Evolutionary conservation across 148 eudicot genomes (phyloP).

Genomic region (Nyssa sinensis): DNA sequence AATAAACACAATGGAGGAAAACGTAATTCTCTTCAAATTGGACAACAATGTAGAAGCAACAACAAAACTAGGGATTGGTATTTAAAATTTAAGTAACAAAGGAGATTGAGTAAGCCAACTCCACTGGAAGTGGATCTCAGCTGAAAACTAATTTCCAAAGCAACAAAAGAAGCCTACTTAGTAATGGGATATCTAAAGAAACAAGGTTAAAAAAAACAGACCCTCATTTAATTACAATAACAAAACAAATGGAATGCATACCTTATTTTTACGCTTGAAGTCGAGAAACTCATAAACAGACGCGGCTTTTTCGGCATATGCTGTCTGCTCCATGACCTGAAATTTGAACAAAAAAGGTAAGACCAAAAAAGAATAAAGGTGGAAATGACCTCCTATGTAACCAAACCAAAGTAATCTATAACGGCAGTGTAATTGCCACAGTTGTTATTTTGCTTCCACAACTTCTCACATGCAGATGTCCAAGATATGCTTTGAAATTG

Average conservation of each 20-base stretch:
- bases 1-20: neutral
- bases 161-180: slow-evolving; percentile 3
- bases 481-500: neutral
- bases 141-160: neutral
- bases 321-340: slow-evolving; percentile 96
- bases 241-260: slow-evolving; percentile 22
- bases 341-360: slow-evolving; percentile 16
- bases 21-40: neutral
- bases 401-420: slow-evolving; percentile 2
- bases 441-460: neutral
- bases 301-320: slow-evolving; percentile 93
- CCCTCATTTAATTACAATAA: neutral
- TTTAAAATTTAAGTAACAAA: neutral
- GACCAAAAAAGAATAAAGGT: slow-evolving; percentile 3
- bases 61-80: neutral
- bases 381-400: neutral
- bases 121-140: neutral
- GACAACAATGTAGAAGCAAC: neutral
- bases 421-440: neutral
- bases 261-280: slow-evolving; percentile 95
- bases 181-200: too few species aligned
- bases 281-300: slow-evolving; percentile 84
- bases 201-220: neutral
- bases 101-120: neutral
- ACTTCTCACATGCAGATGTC: neutral